These are phyloP conservation scores for Hypoxylon fragiforme DNA, from an alignment of 495 filamentous ascomycete genomes.

Conservation along the genomic window DNA sequence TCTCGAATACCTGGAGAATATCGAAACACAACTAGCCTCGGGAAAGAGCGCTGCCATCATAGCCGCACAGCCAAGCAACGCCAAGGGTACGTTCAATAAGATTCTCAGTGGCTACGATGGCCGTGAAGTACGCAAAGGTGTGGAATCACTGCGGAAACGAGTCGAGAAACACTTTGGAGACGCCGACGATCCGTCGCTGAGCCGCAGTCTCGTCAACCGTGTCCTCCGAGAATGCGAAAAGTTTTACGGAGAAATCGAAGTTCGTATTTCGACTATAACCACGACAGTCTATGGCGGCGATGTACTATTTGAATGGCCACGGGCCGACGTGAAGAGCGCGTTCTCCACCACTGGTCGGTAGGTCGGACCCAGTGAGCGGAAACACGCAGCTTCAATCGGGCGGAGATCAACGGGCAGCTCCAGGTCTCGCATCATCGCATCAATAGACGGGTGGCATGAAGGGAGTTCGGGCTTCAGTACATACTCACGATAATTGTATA, in stretches of 20 bases:
- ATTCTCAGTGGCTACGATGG: constrained; percentile 74
- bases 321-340: constrained; percentile 55
- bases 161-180: constrained; percentile 97
- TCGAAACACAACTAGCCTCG: constrained; percentile 67
- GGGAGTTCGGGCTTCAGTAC: constrained; percentile 32
- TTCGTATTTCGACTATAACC: constrained; percentile 67
- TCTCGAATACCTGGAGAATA: constrained; percentile 84
- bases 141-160: constrained; percentile 82
- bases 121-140: constrained; percentile 80
- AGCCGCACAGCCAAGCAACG: constrained; percentile 75
- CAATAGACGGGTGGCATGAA: constrained; percentile 25
- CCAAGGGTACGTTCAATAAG: constrained; percentile 80
- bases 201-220: constrained; percentile 69
- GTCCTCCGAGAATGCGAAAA: constrained; percentile 81
- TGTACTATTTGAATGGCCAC: constrained; percentile 58
- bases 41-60: constrained; percentile 53
- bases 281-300: constrained; percentile 60
- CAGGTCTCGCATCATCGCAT: constrained; percentile 14
- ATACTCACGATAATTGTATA: constrained; percentile 36
- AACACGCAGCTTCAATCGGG: constrained; percentile 23
- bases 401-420: constrained; percentile 24
- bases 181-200: constrained; percentile 69
- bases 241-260: constrained; percentile 73
- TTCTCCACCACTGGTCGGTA: constrained; percentile 49
- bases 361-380: constrained; percentile 39